Evolutionary conservation across 1,284 basidiomycete species (phyloP).

Genomic region (Trametes hirsuta): DNA sequence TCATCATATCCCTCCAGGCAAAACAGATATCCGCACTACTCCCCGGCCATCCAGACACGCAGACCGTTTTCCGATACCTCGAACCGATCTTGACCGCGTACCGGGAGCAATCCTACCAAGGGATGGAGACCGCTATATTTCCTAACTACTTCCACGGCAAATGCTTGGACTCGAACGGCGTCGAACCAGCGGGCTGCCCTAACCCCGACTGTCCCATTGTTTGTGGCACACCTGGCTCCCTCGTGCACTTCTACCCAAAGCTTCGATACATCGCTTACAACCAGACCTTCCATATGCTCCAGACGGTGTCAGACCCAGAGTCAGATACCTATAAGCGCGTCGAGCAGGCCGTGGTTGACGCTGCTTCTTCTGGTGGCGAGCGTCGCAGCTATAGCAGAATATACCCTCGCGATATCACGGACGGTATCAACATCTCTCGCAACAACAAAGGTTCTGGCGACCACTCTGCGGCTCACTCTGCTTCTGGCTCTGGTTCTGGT

Average conservation of each 20-base stretch:
- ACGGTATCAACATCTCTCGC: slow-evolving; percentile 12
- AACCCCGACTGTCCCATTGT: slow-evolving; percentile 77
- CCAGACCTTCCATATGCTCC: slow-evolving; percentile 42
- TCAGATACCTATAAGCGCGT: slow-evolving; percentile 46
- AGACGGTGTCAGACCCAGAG: slow-evolving; percentile 39
- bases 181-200: slow-evolving; percentile 69
- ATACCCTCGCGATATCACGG: slow-evolving; percentile 3
- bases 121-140: slow-evolving; percentile 58
- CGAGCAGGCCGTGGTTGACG: slow-evolving; percentile 41
- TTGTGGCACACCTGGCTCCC: slow-evolving; percentile 78
- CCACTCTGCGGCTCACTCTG: slow-evolving; percentile 7
- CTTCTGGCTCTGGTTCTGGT: slow-evolving; percentile 7
- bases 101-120: slow-evolving; percentile 44
- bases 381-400: slow-evolving; percentile 14
- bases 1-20: slow-evolving; percentile 34
- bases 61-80: slow-evolving; percentile 42
- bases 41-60: slow-evolving; percentile 36
- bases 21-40: slow-evolving; percentile 39
- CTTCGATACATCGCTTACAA: slow-evolving; percentile 56
- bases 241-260: slow-evolving; percentile 64
- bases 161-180: slow-evolving; percentile 57
- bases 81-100: slow-evolving; percentile 52
- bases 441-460: slow-evolving; percentile 7
- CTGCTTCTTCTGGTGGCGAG: slow-evolving; percentile 23
- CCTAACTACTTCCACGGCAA: slow-evolving; percentile 75